These are phyloP conservation scores for Solanum ahanhuiri DNA, from an alignment of 257 asterid species.

Conservation along the genomic window DNA sequence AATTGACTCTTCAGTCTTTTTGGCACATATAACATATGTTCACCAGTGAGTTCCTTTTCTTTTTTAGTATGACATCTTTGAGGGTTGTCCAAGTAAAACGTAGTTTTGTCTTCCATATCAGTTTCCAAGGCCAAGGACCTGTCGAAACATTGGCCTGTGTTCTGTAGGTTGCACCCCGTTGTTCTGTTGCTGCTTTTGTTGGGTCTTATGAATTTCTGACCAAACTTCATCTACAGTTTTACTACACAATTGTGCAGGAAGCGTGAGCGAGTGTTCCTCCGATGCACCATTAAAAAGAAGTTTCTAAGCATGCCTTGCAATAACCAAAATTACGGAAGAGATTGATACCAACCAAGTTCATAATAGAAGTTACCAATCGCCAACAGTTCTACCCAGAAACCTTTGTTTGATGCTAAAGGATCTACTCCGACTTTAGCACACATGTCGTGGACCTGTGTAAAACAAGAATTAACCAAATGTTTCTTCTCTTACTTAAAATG, in stretches of 20 bases:
- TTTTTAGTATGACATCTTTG: neutral
- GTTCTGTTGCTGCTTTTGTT: too few relatives aligned
- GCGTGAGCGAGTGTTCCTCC: neutral
- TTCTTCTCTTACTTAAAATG: neutral
- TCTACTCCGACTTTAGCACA: slow-evolving; percentile 98
- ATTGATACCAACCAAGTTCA: slow-evolving; percentile 70
- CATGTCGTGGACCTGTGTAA: slow-evolving; percentile 92
- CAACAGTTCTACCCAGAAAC: slow-evolving; percentile 95
- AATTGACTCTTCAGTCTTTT: neutral
- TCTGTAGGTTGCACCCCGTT: too few relatives aligned
- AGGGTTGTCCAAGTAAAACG: too few relatives aligned
- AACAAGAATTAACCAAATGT: neutral
- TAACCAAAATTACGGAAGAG: slow-evolving; percentile 1
- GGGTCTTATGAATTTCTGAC: too few relatives aligned
- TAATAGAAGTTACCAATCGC: slow-evolving; percentile 98
- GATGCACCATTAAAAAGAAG: neutral
- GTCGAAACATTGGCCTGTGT: too few relatives aligned
- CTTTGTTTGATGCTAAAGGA: slow-evolving; percentile 94
- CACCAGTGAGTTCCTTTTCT: neutral
- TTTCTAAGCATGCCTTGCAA: neutral
- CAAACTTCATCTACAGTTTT: too few relatives aligned
- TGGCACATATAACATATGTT: neutral
- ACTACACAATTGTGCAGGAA: too few relatives aligned
- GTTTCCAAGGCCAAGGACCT: too few relatives aligned
- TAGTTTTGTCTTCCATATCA: too few relatives aligned